Base-by-base conservation (phyloP, 1,139 yeast genomes). In the Saccharomyces hybrid region DNA sequence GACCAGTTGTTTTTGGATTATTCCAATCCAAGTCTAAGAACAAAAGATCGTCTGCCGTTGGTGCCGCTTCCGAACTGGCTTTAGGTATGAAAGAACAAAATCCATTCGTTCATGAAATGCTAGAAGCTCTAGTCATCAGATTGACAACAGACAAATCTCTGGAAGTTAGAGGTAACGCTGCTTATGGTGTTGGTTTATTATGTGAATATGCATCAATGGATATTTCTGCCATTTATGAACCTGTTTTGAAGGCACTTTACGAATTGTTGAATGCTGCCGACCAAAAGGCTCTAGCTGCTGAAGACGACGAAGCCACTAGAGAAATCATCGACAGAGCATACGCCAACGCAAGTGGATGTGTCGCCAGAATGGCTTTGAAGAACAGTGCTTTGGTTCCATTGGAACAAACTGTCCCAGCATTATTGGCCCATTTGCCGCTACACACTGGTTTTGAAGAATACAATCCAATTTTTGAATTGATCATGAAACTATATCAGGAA, bases 271-370 rank as follows among this genome's bases (percentile, higher is more conserved):
- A 79, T 66, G 86, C 85, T 72, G 88, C 90, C 52, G 95, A 87
- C 63, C 81, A 82, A 71, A 83, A 83, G 61, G 76, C 76, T 54
- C 75, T 77, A 63, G 73, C 75, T 56, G 79, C 77, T 56, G 81
- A 76, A 55, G 87, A 81, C 59, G 95, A 85, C 63, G 95, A 85
- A 61, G 95, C 88, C 70, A 80, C 88, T 50, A 81, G 80, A 69
- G 96, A 90, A 61, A 87, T 83, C 57, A 81, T 88, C 61, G 84
- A 86, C 72, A 81, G 97, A 73, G 83, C 96, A 13, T 82, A 83
- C 63, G 96, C 98, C 58, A 93, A 93, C 71, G 96, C 96, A 6
- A 87, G 95, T 71, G 99, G 99, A 49, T 93, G 99, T 79, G 96
- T 91, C 57, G 90, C 96, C 34, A 84, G 99, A 74, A 80, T 93